Evolutionary conservation across 352 stramenopile genomes (phyloP), one percentile per base, ranked within the genome.

Genomic region (Globisporangium camurandrum): DNA sequence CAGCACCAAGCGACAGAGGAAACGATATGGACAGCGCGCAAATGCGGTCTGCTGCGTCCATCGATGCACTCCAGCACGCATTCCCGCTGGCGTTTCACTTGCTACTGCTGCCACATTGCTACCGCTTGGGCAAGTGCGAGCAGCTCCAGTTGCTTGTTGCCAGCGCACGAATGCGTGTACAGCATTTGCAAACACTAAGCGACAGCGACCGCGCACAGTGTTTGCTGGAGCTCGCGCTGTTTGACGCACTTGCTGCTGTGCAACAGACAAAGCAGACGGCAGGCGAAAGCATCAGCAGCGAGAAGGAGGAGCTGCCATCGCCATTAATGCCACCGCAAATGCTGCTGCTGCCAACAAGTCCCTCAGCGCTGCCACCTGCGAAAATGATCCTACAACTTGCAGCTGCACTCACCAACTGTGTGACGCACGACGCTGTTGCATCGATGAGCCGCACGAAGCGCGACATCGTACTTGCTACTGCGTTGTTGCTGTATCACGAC

Each of bases 401-500:
- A 22, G 62, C 45, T 1, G 54, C 67, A 20, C 49, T 74, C n/a
- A 56, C 60, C 16, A 33, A 42, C 20, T 75, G 59, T 33, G 49
- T 74, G 0, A 62, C 48, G 8, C 27, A 66, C 24, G 54, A 51
- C 14, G 40, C 58, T n/a, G n/a, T n/a, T n/a, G 58, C 58, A 1
- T 27, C 33, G 0, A 61, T 75, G 22, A 34, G 45, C 27, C 46
- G 46, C 7, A 61, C 58, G 11, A 74, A 66, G 33, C 45, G 60
- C 30, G 67, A 76, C 20, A 43, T 79, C 3, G 28, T 79, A 42
- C 59, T 62, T 10, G 59, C 57, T 14, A 48, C 62, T 1, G 64
- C 66, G 10, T 20, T 78, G 10, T 36, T 64, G 41, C 64, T 79
- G 24, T 84, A 70, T 69, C 60, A 57, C 27, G 69, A 81, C 37